phyloP scores from a whole-genome alignment of 148 eudicot species.

The Suaeda aralocaspica region DNA sequence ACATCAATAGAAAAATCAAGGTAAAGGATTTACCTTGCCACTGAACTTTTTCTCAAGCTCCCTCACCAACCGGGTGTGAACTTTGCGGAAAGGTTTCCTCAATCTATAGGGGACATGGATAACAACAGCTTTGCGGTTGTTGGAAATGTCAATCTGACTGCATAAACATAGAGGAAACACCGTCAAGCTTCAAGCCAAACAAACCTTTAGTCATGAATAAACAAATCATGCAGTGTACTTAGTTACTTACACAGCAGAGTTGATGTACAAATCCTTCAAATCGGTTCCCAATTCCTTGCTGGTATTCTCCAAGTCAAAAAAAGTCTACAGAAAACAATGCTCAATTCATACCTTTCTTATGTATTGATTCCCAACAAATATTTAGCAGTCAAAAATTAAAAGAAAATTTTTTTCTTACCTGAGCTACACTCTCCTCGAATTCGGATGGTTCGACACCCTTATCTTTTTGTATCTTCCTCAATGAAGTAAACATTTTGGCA shows the following conservation, averaged over 20 bases:
- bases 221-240: background rate
- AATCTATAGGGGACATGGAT: constrained; percentile 81
- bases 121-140: constrained; percentile 72
- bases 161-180: background rate
- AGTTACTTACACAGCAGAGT: constrained; percentile 64
- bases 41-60: constrained; percentile 97
- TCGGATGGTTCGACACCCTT: constrained; percentile 65
- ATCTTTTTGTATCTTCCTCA: constrained; percentile 63
- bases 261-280: constrained; percentile 78
- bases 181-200: background rate
- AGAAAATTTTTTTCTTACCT: constrained; percentile 28
- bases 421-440: constrained; percentile 77
- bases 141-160: constrained; percentile 75
- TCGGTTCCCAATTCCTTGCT: constrained; percentile 67
- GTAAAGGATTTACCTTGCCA: constrained; percentile 53
- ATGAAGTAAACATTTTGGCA: constrained; percentile 58
- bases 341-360: background rate
- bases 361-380: no score
- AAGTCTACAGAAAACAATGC: constrained; percentile 36
- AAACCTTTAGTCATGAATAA: no score
- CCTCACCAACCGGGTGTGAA: constrained; percentile 61
- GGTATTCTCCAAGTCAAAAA: constrained; percentile 72
- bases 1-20: background rate
- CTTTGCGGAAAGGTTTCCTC: constrained; percentile 81
- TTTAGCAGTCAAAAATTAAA: background rate